Base-by-base conservation (phyloP, 2,329 filamentous ascomycete genomes). In the Epicoccum nigrum region DNA sequence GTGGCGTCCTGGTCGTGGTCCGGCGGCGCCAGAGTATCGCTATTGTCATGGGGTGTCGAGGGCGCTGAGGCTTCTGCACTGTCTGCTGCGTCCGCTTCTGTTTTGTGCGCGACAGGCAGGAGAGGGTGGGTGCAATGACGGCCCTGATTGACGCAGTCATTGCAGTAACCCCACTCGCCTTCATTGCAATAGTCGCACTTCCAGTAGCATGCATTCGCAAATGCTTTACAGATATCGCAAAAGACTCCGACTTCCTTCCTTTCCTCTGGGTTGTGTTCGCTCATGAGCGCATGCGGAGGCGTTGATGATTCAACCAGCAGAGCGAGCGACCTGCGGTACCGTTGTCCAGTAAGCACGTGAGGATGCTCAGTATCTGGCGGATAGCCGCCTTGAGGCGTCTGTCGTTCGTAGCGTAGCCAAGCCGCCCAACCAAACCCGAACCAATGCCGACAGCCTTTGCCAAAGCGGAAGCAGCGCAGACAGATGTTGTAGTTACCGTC, bases 141-240 rank as follows among this genome's bases (percentile, higher is more conserved):
- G 13, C 90, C 92, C 70, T 87, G 86, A 52, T 93, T 92, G 23
- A 96, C 90, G 60, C 93, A 97, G 54, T 81, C 77, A 63, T 92
- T 91, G 74, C 93, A 97, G 69, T 90, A 97, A 0, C 93, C 93
- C 92, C 92, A 97, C 67, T 95, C 92, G 4, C 91, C 93, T 56
- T 94, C 86, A 63, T 96, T 96, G 75, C 93, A 97, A 20, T 81
- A 72, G 52, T 88, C 85, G 71, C 93, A 97, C 56, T 89, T 86
- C 93, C 92, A 97, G 73, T 90, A 96, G 73, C 90, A 94, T 43
- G 87, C 83, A 63, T 95, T 92, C 0, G 90, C 83, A 77, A 85
- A 89, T 0, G 82, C 78, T 15, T 82, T 77, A 69, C 93, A 97
- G 39, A 83, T 82, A 30, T 88, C 85, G 69, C 93, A 97, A 71